phyloP scores from a whole-genome alignment of 2,329 filamentous ascomycete genomes.

The Calonectria pteridis region DNA sequence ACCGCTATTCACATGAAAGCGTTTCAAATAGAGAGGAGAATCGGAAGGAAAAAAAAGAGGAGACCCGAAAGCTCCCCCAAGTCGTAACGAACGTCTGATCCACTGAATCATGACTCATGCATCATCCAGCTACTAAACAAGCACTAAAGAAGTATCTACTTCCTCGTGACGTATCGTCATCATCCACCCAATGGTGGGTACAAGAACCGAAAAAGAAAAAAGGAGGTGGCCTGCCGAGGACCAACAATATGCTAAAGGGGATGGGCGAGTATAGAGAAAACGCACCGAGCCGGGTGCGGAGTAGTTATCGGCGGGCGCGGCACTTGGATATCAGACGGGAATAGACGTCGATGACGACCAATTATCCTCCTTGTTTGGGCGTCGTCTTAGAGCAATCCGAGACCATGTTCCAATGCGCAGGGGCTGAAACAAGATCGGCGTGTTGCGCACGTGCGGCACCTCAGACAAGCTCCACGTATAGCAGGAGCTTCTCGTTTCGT shows the following conservation, averaged over 20 bases:
- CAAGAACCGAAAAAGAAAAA: constrained; percentile 19
- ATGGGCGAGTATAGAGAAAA: constrained; percentile 28
- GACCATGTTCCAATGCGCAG: constrained; percentile 25
- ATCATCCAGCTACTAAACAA: constrained; percentile 46
- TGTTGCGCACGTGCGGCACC: constrained; percentile 17
- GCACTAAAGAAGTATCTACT: constrained; percentile 45
- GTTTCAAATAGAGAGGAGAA: constrained; percentile 32
- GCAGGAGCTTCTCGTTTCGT: constrained; percentile 87
- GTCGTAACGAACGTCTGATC: constrained; percentile 41
- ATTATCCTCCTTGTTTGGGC: constrained; percentile 14
- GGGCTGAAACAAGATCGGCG: constrained; percentile 38
- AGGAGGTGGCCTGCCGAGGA: constrained; percentile 34
- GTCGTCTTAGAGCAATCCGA: constrained; percentile 10
- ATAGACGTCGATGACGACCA: constrained; percentile 19
- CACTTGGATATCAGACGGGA: constrained; percentile 18
- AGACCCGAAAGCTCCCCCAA: constrained; percentile 28
- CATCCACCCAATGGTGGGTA: constrained; percentile 33
- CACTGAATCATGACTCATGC: constrained; percentile 39
- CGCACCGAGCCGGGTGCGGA: constrained; percentile 22
- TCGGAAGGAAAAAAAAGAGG: constrained; percentile 23
- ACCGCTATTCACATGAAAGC: constrained; percentile 26
- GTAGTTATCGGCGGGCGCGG: constrained; percentile 23
- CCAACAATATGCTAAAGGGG: constrained; percentile 35
- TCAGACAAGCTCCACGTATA: constrained; percentile 74
- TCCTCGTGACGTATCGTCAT: constrained; percentile 44